Base-by-base conservation (phyloP, 2,329 filamentous ascomycete genomes). In the Alternaria arborescens region DNA sequence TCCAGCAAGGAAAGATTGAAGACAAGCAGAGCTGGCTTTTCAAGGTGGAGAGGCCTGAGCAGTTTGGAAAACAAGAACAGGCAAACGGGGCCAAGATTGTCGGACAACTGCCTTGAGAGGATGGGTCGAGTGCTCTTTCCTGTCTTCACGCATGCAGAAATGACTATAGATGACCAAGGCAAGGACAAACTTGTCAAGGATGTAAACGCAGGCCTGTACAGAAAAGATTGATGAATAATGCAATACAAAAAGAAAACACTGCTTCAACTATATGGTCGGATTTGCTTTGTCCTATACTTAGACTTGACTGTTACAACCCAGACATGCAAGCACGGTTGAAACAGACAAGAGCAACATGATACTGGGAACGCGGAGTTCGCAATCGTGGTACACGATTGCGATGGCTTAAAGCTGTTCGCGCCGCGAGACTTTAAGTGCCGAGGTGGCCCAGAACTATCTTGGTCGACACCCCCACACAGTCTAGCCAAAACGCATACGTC, bases 1-100 rank as follows among this genome's bases (percentile, higher is more conserved):
- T 98, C 62, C 94, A 98, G 82, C 85, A 87, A 38, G 94, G 94
- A 28, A 92, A 91, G 79, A 82, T 91, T 42, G 82, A 90, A 77
- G 94, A 98, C 76, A 81, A 82, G 58, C 91, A 94, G 74, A 88
- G 87, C 4, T 97, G 93, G 94, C 85, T 86, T 48, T 78, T 80
- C 64, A 71, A 72, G 47, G 82, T 84, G 1, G 69, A 78, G 46
- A 76, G 76, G 66, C 80, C 80, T 26, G 75, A 77, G 68, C 75
- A 77, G 14, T 80, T 76, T 66, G 68, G 68, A 8, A 69, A 69
- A 26, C 64, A 62, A 24, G 66, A 70, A 24, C 67, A 62, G 30
- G 24, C 58, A n/a, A 32, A 50, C 4, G 68, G 60, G 2, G 67
- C 73, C 20, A 69, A 76, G 58, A 74, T 62, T 18, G 74, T 78